Evolutionary conservation across 345 rosid species (phyloP), one percentile per base, ranked within the genome.

Genomic region (Dipteronia dyeriana): DNA sequence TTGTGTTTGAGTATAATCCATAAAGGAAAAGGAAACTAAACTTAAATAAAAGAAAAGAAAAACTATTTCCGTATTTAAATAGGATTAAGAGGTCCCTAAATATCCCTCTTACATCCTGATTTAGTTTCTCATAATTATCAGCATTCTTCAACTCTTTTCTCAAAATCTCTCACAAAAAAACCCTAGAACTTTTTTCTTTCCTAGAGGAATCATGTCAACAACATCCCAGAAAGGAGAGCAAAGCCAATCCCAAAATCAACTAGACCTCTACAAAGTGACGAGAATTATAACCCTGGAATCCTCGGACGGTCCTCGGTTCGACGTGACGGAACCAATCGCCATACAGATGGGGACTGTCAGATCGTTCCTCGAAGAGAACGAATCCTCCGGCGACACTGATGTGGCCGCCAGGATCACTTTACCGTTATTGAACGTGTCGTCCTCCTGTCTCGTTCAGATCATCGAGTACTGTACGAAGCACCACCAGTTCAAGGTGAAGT

Each of bases 401-500:
- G 45, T 5, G 10, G 45, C 11, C 11, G 49, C 49, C 49, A 10
- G 12, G 49, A 47, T 4, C 13, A 17, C 23, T 29, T 41, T 82
- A 11, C 79, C 85, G 0, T 66, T 78, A 5, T 59, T 39, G 2
- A 66, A 78, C 19, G 82, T 82, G 41, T 57, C 79, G 1, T 17
- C 66, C 0, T n/a, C 10, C 0, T 39, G 20, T 7, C 82, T 82
- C 19, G 5, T 38, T 2, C 17, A 8, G 10, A 38, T 78, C 39
- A 66, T 75, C 4, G 2, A 7, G 14, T 66, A 64, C 78, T 22
- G 47, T n/a, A n/a, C 4, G 31, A 38, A n/a, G 5, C 71, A 20
- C 62, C 11, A 17, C 9, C 47, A 23, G 65, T 56, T 56, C 51
- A 23, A 19, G 0, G 47, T 23, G 5, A 26, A 26, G 12, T 4